Base-by-base conservation (phyloP, 2,329 filamentous ascomycete genomes). In the Penicillium capsulatum region DNA sequence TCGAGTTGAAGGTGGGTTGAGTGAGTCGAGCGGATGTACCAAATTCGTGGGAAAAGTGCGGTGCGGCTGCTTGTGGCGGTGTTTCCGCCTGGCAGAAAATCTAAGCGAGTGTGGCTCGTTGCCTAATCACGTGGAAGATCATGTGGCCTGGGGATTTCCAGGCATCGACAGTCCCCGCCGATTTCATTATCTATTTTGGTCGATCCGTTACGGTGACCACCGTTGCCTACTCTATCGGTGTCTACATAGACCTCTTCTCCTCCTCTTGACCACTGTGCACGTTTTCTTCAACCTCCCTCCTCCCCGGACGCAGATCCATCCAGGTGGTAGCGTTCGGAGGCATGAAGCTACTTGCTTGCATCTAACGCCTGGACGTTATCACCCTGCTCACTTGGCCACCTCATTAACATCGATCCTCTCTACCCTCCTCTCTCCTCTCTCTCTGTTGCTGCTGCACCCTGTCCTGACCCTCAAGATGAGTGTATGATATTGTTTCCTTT, bases 1-100 rank as follows among this genome's bases (percentile, higher is more conserved):
- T 84, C 86, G 79, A 50, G 51, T 54, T 48, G 44, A 40, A 39
- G 54, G 53, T 63, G 61, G n/a, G 53, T 57, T 55, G 54, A 60
- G 51, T 17, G 34, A 50, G 48, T 45, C 51, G 47, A 52, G 45
- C 40, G 42, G 50, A 38, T 40, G 34, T 44, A 28, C 35, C 41
- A 54, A 62, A 62, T 55, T 58, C 48, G 51, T 38, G 43, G 54
- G 56, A 64, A 65, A 66, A 66, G 61, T 64, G 63, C 57, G 63
- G 43, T 59, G 55, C 53, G 59, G 54, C 56, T 55, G 53, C 38
- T 7, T 60, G 62, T 66, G 63, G 61, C 61, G 59, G 52, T 58
- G 54, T 24, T 27, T 41, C 41, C 45, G 38, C 38, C 20, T n/a
- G 45, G 53, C 47, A 51, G 47, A 50, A 50, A 51, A 39, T 38